Base-by-base conservation (phyloP, 257 asterid species). In the Plectranthus barbatus region DNA sequence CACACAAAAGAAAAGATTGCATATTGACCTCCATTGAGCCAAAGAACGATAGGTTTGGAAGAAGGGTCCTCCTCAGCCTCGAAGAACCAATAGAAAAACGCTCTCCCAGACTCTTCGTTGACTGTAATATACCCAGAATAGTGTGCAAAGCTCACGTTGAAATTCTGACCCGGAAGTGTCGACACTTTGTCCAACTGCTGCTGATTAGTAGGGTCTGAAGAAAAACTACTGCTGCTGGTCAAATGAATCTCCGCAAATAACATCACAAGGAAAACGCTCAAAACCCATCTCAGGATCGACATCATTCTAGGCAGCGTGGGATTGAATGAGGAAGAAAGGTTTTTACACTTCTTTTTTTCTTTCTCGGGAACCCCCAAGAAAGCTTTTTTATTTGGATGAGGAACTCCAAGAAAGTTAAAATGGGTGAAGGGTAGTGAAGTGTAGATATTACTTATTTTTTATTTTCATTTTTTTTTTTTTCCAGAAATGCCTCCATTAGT, bases 11-110 rank as follows among this genome's bases (percentile, higher is more conserved):
- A 53, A 14, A 64, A 6, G 49, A 4, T 14, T 12, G 54, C 49
- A 59, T 9, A 54, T 63, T 2, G 52, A 91, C 98, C 97, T 89
- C 99, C 99, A 83, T 89, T 92, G 44, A 86, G 95, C 99, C 99
- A 92, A 62, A 92, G 99, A 76, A 92, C 78, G 66, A 92, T 69
- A 70, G 99, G 96, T 68, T 92, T 89, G 41, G 96, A 80, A 58
- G 95, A 74, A 72, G 99, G 90, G 59, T 89, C 88, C 39, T 86
- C 91, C 9, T 76, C 84, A 64, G 97, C 90, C 74, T 89, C 99
- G 72, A 92, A 86, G 85, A 92, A 86, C 97, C 99, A 89, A 36
- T 92, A 92, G 70, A 92, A 92, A 0, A 88, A 72, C 0, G 87
- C 73, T 66, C 96, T 83, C 47, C 88, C 97, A 72, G 80, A 75